A percentile compares a stretch with the other conserved stretches of the same genome.
Evolutionary conservation across 163 green algal genomes (phyloP).

Genomic region (Scenedesmus sp.): DNA sequence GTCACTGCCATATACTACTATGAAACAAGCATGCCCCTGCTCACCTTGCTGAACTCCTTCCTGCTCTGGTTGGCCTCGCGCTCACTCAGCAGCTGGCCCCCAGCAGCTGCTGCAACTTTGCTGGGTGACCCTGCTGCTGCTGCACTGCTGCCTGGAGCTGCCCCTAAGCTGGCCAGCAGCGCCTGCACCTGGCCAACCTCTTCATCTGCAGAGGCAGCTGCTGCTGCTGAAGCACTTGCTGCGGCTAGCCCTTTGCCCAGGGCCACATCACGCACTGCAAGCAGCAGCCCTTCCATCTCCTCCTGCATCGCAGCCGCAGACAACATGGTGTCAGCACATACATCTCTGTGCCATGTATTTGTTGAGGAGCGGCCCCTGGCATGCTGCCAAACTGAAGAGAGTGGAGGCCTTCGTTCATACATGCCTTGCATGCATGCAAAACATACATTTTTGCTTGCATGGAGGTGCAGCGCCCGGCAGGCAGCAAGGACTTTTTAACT

Average conservation of each 20-base stretch:
- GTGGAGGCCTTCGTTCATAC: too few species aligned
- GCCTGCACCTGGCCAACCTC: constrained; percentile 29
- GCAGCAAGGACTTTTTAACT: too few species aligned
- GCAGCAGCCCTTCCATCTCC: constrained; percentile 64
- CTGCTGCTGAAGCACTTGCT: not conserved
- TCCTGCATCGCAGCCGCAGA: constrained; percentile 43
- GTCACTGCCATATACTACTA: not conserved
- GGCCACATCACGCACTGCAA: constrained; percentile 57
- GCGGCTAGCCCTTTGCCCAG: not conserved
- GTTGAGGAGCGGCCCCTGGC: too few species aligned
- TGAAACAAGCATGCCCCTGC: not conserved
- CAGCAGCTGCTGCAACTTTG: not conserved
- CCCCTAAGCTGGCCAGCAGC: constrained; percentile 14
- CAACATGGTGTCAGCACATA: not conserved
- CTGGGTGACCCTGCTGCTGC: constrained; percentile 1
- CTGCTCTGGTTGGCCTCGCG: not conserved
- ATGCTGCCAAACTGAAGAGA: too few species aligned
- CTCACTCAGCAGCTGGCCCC: constrained; percentile 15
- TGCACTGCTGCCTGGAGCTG: not conserved
- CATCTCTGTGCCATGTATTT: not conserved
- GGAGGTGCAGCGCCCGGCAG: too few species aligned
- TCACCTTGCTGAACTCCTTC: constrained; percentile 26
- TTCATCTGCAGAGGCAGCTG: not conserved
- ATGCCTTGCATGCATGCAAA: too few species aligned
- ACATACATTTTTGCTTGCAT: too few species aligned